Percentiles rank a stretch among this genome's conserved stretches.
phyloP scores from a whole-genome alignment of 306 rosid genomes.

The Vachellia collinsii region DNA sequence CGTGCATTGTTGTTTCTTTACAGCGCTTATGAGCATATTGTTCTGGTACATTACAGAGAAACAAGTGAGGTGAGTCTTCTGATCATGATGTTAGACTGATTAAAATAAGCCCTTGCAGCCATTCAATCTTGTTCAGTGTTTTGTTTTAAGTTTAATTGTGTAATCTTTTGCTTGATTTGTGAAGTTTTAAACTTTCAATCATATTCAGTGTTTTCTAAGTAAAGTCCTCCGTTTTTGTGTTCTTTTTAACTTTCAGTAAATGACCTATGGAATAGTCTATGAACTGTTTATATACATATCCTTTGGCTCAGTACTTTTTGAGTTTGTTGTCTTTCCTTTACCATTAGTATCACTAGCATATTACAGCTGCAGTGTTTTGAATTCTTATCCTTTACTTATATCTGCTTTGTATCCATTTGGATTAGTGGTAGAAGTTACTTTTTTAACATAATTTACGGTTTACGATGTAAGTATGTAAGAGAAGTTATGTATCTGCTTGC shows the following conservation, averaged over 20 bases:
- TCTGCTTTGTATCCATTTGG: neutral
- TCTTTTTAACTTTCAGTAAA: slow-evolving; percentile 6
- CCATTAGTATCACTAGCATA: neutral
- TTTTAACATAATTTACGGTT: too few relatives aligned
- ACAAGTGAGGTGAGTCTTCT: slow-evolving; percentile 71
- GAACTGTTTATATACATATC: slow-evolving; percentile 17
- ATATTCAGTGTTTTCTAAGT: slow-evolving; percentile 9
- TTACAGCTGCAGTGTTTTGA: neutral
- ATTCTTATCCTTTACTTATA: neutral
- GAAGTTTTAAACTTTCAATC: slow-evolving; percentile 26
- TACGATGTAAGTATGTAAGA: too few relatives aligned
- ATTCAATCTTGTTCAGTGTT: neutral
- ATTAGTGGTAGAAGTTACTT: too few relatives aligned
- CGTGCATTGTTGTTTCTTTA: slow-evolving; percentile 41
- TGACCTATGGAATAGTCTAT: slow-evolving; percentile 2
- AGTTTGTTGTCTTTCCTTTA: slow-evolving; percentile 17
- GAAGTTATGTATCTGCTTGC: too few relatives aligned
- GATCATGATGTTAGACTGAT: slow-evolving; percentile 31
- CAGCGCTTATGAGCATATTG: slow-evolving; percentile 93
- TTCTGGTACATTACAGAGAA: slow-evolving; percentile 94
- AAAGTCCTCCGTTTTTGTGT: slow-evolving; percentile 10
- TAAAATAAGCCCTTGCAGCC: neutral
- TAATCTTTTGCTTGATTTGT: neutral
- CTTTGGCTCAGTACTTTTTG: neutral
- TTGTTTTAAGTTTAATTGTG: slow-evolving; percentile 8